Evolutionary conservation across 2,329 filamentous ascomycete species (phyloP), one percentile per base, ranked within the genome.

Genomic region (Thielaviopsis punctulata): DNA sequence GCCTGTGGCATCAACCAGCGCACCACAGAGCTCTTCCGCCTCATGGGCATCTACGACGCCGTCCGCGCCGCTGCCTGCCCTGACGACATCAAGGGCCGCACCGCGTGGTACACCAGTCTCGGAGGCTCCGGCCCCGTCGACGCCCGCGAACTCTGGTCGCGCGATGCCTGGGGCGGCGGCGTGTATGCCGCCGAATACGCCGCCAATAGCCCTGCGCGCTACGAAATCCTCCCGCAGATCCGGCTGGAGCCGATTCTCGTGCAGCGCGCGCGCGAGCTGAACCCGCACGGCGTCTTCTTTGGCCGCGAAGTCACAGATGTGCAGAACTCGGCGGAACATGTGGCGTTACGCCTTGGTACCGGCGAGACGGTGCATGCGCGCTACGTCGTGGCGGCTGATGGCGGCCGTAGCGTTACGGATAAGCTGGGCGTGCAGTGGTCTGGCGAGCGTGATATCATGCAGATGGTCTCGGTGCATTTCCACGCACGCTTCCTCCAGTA

Each of bases 171-270:
- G 51, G 51, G 51, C 21, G 45, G 43, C 9, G 45, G 51, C 6
- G 51, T 33, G 23, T 52, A 52, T 52, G 33, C 44, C 13, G 45
- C 30, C 9, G 51, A 52, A 30, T 52, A 52, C 44, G 45, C 23
- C 7, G 44, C 51, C 18, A 30, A 52, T 22, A 33, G 43, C 12
- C 51, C 45, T 19, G 48, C 45, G 6, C 24, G 30, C 7, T 52
- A 52, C 39, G 51, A 52, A 15, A 52, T 52, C n/a, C 23, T 52
- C n/a, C 51, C 51, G 30, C 45, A 52, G 51, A 52, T 52, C 45
- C 51, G 44, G 12, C 51, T 52, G 22, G 51, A 48, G 33, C 45
- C 30, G 9, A 52, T 52, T 19, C 51, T 52, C 8, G 7, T 52
- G 15, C 30, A 12, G 45, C 44, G 51, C 24, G 51, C 51, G 13